phyloP scores from a whole-genome alignment of 768 basidiomycete species.

The Leccinum variicolor region DNA sequence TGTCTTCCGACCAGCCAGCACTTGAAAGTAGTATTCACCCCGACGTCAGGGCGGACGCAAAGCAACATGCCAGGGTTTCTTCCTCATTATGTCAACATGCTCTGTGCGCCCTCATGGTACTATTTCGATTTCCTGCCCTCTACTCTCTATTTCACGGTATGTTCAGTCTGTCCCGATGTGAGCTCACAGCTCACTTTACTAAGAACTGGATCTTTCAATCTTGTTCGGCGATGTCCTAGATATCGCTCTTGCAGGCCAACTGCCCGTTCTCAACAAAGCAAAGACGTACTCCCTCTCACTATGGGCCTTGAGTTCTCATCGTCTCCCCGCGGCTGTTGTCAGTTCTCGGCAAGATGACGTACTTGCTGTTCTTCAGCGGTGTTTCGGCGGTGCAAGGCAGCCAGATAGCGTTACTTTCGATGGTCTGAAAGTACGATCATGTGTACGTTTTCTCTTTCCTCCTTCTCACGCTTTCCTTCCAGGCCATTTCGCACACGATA shows the following conservation, averaged over 20 bases:
- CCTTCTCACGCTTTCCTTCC: constrained; percentile 2
- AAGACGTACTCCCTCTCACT: constrained; percentile 48
- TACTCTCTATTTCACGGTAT: constrained; percentile 48
- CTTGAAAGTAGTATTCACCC: constrained; percentile 1
- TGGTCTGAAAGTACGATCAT: constrained; percentile 27
- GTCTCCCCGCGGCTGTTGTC: constrained; percentile 43
- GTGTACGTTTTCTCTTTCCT: background rate
- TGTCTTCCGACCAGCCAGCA: constrained; percentile 1
- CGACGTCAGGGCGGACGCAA: constrained; percentile 32
- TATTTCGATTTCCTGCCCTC: constrained; percentile 48
- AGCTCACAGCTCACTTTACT: background rate
- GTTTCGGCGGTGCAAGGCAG: constrained; percentile 30
- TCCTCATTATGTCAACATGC: constrained; percentile 51
- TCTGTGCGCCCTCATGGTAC: constrained; percentile 46
- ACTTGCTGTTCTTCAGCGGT: constrained; percentile 33
- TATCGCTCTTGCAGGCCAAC: constrained; percentile 33
- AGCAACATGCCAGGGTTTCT: constrained; percentile 39
- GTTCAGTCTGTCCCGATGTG: constrained; percentile 17
- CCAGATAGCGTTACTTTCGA: constrained; percentile 17
- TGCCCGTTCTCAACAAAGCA: constrained; percentile 38
- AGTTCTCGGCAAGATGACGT: constrained; percentile 31
- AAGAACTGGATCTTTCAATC: constrained; percentile 43
- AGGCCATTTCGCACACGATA: constrained; percentile 27
- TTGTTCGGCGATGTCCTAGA: constrained; percentile 45
- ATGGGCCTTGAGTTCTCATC: constrained; percentile 49